These are phyloP conservation scores for Omphalotus guepiniiformis DNA, from an alignment of 768 basidiomycete genomes.

Conservation along the genomic window DNA sequence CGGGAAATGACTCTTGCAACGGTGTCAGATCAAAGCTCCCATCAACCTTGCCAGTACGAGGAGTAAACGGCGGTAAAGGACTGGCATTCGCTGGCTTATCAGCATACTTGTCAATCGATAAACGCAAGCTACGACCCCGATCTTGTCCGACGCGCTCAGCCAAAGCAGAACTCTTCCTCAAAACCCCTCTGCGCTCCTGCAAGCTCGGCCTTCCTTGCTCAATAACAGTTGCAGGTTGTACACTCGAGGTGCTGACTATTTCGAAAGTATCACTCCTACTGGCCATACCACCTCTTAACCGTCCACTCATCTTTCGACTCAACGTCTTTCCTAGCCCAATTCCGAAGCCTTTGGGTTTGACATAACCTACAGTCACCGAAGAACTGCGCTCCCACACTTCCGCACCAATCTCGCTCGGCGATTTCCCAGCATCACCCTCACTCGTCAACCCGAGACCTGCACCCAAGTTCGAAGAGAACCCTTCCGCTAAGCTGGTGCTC, in stretches of 20 bases:
- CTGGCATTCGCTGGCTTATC: too few species aligned
- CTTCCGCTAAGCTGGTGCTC: conserved; percentile 7
- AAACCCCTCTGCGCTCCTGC: conserved; percentile 24
- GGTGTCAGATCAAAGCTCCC: too few species aligned
- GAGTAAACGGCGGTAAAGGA: too few species aligned
- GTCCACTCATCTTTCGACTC: conserved; percentile 32
- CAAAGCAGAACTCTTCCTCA: conserved; percentile 5
- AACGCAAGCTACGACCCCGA: conserved; percentile 15
- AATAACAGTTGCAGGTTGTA: neutral
- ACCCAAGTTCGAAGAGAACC: conserved; percentile 10
- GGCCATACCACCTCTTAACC: conserved; percentile 22
- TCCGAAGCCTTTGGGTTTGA: neutral
- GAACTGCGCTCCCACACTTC: neutral
- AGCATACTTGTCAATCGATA: conserved; percentile 30
- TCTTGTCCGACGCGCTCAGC: neutral
- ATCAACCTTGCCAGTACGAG: too few species aligned
- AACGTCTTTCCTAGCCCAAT: conserved; percentile 22
- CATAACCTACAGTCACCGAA: conserved; percentile 1
- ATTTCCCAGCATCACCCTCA: neutral
- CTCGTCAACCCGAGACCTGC: conserved; percentile 6
- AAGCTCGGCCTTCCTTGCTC: conserved; percentile 25
- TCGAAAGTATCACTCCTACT: neutral
- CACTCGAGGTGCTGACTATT: neutral
- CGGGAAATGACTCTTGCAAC: too few species aligned
- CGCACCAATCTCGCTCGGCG: neutral